phyloP scores from a whole-genome alignment of 352 stramenopile species.

The Globisporangium camurandrum region DNA sequence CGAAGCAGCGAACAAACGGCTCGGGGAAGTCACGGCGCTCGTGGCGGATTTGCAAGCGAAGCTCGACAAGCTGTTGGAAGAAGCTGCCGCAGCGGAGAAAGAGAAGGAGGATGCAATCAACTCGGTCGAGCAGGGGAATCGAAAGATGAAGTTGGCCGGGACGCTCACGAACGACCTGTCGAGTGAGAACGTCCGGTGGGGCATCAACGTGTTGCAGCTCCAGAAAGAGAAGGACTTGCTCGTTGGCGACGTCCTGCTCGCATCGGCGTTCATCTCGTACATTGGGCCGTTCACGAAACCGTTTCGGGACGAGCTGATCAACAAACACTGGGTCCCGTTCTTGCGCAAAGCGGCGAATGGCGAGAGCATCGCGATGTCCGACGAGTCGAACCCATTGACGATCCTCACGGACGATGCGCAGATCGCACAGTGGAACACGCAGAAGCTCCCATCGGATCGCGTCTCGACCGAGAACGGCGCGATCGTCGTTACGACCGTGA shows the following conservation, averaged over 20 bases:
- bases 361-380: slow-evolving; percentile 88
- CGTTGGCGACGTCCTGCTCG: slow-evolving; percentile 91
- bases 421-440: slow-evolving; percentile 92
- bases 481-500: slow-evolving; percentile 89
- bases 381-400: slow-evolving; percentile 82
- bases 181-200: slow-evolving; percentile 94
- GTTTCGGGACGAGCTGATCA: slow-evolving; percentile 91
- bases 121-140: slow-evolving; percentile 87
- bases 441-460: slow-evolving; percentile 88
- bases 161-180: slow-evolving; percentile 92
- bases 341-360: slow-evolving; percentile 80
- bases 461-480: slow-evolving; percentile 93
- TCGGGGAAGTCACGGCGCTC: slow-evolving; percentile 82
- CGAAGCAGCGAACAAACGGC: slow-evolving; percentile 83
- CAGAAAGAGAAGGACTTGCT: slow-evolving; percentile 89
- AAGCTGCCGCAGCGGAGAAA: slow-evolving; percentile 86
- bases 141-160: slow-evolving; percentile 93
- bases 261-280: slow-evolving; percentile 94
- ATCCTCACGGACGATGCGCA: slow-evolving; percentile 90
- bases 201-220: slow-evolving; percentile 89
- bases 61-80: slow-evolving; percentile 87
- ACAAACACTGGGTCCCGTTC: slow-evolving; percentile 90
- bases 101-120: slow-evolving; percentile 93
- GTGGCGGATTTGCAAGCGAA: slow-evolving; percentile 92
- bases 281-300: slow-evolving; percentile 93